Base-by-base conservation (phyloP, 768 basidiomycete species). In the Gautieria morchelliformis region DNA sequence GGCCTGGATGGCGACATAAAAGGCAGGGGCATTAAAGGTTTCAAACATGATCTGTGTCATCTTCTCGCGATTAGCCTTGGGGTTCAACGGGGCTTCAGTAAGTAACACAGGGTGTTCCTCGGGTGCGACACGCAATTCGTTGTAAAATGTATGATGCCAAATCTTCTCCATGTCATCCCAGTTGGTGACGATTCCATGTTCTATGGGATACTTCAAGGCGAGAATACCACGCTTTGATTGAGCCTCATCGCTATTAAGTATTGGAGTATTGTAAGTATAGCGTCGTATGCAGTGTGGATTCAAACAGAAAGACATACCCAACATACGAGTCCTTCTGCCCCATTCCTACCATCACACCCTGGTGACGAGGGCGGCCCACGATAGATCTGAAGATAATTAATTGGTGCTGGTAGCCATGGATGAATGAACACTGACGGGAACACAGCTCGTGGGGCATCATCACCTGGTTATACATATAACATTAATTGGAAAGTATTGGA, bases 151-250 rank as follows among this genome's bases (percentile, higher is more conserved):
- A 78, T 94, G 92, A 71, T 93, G 91, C 92, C 92, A 95, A 71
- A 94, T 94, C 77, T 94, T 93, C 78, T 95, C 93, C 92, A 94
- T 94, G 74, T 94, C 93, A 66, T 94, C 93, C 93, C 93, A 96
- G 83, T 96, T 93, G 72, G 92, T 93, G 70, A 95, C 89, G 68
- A 92, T 87, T 73, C 90, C 89, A 75, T 92, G 90, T 71, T 93
- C 89, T 64, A 92, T 92, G 53, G 90, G 93, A 75, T 95, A 92
- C 75, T 93, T 93, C 65, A 95, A 74, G 47, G 87, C 87, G 62
- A 95, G 79, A 70, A 95, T 91, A 79, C 93, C 93, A 73, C 93
- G 88, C 79, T 96, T 93, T 39, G 90, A 87, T 69, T 93, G 90
- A 42, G 90, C 90, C 69, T 93, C 91, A 63, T 93, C 91, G 65